Evolutionary conservation across 352 stramenopile species (phyloP).

Genomic region (Elongisporangium anandrum): DNA sequence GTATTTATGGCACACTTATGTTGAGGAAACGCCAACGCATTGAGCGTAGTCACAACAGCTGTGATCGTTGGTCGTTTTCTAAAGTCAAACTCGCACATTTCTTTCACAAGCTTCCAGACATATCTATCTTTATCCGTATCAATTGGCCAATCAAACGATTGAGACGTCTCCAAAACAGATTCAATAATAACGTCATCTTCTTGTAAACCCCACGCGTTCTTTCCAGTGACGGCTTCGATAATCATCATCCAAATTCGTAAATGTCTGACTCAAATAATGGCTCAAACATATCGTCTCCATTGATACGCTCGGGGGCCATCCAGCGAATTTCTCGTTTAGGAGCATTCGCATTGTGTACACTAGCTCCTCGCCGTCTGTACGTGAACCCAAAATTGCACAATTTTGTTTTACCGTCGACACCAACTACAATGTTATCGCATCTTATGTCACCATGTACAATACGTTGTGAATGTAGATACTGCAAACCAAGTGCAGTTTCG

Average conservation of each 20-base stretch:
- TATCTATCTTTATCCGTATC: too few species aligned
- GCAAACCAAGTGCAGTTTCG: conserved; percentile 34
- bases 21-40: neutral
- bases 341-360: conserved; percentile 19
- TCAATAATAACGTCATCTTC: neutral
- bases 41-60: neutral
- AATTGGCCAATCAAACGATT: neutral
- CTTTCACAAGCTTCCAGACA: neutral
- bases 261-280: neutral
- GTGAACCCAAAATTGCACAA: conserved; percentile 42
- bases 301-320: conserved; percentile 36
- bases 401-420: conserved; percentile 27
- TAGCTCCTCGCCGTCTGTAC: conserved; percentile 25
- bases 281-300: neutral
- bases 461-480: conserved; percentile 49
- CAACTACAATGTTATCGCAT: conserved; percentile 83
- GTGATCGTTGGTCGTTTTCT: neutral
- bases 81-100: neutral
- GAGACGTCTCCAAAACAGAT: neutral
- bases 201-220: neutral
- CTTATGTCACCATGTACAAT: conserved; percentile 87
- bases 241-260: neutral
- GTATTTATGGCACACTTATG: too few species aligned
- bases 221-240: neutral
- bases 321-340: conserved; percentile 19